Base-by-base conservation (phyloP, 192 early-diverging fungal genomes). In the Coemansia sp. region DNA sequence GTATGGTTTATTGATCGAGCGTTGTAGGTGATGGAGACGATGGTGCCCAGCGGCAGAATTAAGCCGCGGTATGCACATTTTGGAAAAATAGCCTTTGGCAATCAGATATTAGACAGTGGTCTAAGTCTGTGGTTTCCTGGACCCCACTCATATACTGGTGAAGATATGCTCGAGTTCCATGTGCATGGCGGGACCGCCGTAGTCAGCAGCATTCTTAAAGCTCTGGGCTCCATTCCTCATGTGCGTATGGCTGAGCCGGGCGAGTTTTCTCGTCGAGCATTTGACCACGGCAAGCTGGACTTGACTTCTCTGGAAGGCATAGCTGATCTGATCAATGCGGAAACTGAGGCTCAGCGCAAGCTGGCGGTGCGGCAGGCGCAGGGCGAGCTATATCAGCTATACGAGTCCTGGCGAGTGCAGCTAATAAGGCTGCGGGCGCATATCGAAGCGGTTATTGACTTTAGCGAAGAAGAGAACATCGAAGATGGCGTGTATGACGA, bases 391-490 rank as follows among this genome's bases (percentile, higher is more conserved):
- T 63, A 73, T 52, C 66, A 65, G 23, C 41, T 83, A 40, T 91
- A 85, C 58, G 85, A 87, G 17, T 14, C 11, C 0, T 91, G 89
- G 89, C 63, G 89, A 16, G 55, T 55, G 17, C 51, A 78, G 47
- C 47, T 89, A 5, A 80, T 91, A 21, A 40, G 72, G 11, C 58
- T 72, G 16, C 83, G 85, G 73, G 88, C 85, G 1, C 60, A 79
- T 1, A 65, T 83, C 8, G 89, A 91, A 46, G 88, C 89, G 11
- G 55, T 82, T 2, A 88, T 91, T 17, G 89, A 91, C 36, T 91
- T 91, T 75, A 81, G 85, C 40, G 89, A 89, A 56, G 88, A 91
- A 43, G 89, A 91, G 49, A 80, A 86, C 16, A 87, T 91, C 32
- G 89, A 91, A 40, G 85, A 88, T 34, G 84, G 71, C 20, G 81